Evolutionary conservation across 139 green algal species (phyloP), one percentile per base, ranked within the genome.

Genomic region (Coccomyxa sp.): DNA sequence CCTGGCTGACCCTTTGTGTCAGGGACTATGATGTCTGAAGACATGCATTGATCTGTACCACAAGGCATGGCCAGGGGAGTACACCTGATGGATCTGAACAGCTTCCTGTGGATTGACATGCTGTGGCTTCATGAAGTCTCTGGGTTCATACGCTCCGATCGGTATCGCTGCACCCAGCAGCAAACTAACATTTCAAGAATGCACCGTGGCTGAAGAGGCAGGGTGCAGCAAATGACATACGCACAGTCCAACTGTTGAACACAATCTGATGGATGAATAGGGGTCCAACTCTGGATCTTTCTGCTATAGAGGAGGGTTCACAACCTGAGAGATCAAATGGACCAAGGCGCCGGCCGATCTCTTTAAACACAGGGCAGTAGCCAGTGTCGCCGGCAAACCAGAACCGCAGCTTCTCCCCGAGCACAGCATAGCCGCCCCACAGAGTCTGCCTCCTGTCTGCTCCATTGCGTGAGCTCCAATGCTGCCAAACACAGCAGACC

Each of bases 331-430:
- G 68, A 85, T 97, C 93, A 83, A 97, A 92, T 28, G 92, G 91
- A 0, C 90, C 93, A 16, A 93, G 85, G 25, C 83, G 84, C 75
- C 85, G 13, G 0, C 94, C 92, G 13, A 97, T 94, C 28, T 92
- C 85, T 21, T 86, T 87, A 81, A 97, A 97, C 9, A 92, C 88
- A 0, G 86, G 67, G 79, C 87, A 92, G 81, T 96, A 95, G 13
- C 92, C 94, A 1, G 94, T 95, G 85, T 97, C 94, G 13, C 92
- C 92, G 13, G 89, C 91, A 87, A 96, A 96, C 85, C 86, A 96
- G 86, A 95, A 95, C 10, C 79, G 79, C 76, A 78, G 79, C 25
- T 85, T 4, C 27, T 63, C 0, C 0, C 81, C 84, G 45, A 77
- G 57, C 10, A 95, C 86, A 0, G 87, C 88, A 59, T 84, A 96